Evolutionary conservation across 2,329 filamentous ascomycete genomes (phyloP), one percentile per base, ranked within the genome.

Genomic region (Achaetomium macrosporum): DNA sequence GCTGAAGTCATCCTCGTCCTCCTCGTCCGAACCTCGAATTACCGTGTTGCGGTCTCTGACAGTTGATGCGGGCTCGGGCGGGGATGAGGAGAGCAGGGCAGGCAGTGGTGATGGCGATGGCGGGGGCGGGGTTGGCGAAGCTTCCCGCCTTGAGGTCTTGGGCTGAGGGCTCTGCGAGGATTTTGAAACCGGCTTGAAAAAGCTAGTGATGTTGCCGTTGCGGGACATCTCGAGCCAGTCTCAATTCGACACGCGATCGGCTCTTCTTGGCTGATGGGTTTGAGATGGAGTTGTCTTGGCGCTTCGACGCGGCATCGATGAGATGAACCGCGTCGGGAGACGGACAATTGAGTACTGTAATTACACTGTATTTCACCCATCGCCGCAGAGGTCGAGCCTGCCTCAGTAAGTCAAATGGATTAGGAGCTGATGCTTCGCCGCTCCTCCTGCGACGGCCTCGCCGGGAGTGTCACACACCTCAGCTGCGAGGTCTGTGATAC

Each of bases 21-120:
- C 85, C 10, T 86, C 85, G 62, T 91, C 88, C 0, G 88, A 90
- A 50, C 81, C 84, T 42, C 76, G 76, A 39, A 91, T 86, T 51
- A 85, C 71, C 12, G 81, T 68, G 61, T 81, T 73, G 65, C 81
- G 72, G 54, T 74, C 70, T 45, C 69, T 59, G 9, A 52, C 46
- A 57, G 54, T 59, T 37, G 47, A 62, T 63, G 41, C 60, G 43
- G 47, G 64, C 31, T 59, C 50, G 5, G 64, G 57, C 37, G 59
- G 57, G 45, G 58, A 19, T 55, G 57, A 56, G 41, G 62, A 49
- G 51, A 47, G 36, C 25, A 49, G 29, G 25, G 53, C 44, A 11
- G 53, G 51, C 10, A 43, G 39, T 13, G 59, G 37, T 10, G 56
- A 55, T 19, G 52, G 33, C n/a, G 53, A 45, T 29, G 42, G 47